A percentile compares a stretch with the other conserved stretches of the same genome.
Evolutionary conservation across 495 filamentous ascomycete genomes (phyloP).

Genomic region (Penicillium argentinense): DNA sequence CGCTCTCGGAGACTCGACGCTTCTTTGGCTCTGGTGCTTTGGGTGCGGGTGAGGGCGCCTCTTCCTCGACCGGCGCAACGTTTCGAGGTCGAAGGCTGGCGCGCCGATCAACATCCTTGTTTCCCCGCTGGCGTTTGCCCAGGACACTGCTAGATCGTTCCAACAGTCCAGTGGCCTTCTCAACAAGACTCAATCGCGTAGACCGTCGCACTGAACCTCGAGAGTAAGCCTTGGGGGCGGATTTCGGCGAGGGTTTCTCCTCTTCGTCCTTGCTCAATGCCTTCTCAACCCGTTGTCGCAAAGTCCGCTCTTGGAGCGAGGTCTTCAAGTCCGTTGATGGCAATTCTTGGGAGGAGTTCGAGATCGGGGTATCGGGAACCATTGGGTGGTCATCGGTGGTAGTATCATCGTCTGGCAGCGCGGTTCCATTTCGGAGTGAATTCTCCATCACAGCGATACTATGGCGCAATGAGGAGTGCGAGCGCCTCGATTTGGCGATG

Average conservation of each 20-base stretch:
- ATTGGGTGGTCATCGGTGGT: slow-evolving; percentile 37
- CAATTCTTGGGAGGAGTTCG: slow-evolving; percentile 41
- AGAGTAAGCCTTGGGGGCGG: slow-evolving; percentile 15
- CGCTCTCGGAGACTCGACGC: slow-evolving; percentile 49
- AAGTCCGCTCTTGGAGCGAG: slow-evolving; percentile 41
- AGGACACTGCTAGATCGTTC: slow-evolving; percentile 46
- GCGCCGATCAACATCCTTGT: slow-evolving; percentile 41
- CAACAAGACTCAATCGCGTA: slow-evolving; percentile 40
- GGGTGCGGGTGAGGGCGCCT: slow-evolving; percentile 15
- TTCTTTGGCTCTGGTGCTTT: slow-evolving; percentile 45
- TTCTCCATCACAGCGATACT: slow-evolving; percentile 49
- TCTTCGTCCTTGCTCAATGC: slow-evolving; percentile 50
- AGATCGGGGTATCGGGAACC: slow-evolving; percentile 41
- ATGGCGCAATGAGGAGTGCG: slow-evolving; percentile 39
- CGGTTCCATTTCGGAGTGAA: slow-evolving; percentile 35
- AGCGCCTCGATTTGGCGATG: slow-evolving; percentile 32
- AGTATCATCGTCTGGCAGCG: slow-evolving; percentile 29
- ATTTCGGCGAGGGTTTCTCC: slow-evolving; percentile 18
- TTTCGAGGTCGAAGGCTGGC: slow-evolving; percentile 42
- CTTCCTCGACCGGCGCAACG: slow-evolving; percentile 32
- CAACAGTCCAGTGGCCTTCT: slow-evolving; percentile 46
- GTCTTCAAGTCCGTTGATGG: slow-evolving; percentile 34
- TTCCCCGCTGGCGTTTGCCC: slow-evolving; percentile 55
- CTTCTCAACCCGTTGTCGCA: slow-evolving; percentile 51
- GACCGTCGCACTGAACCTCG: slow-evolving; percentile 33